phyloP scores from a whole-genome alignment of 495 filamentous ascomycete species.

The Geoglossum glabrum region DNA sequence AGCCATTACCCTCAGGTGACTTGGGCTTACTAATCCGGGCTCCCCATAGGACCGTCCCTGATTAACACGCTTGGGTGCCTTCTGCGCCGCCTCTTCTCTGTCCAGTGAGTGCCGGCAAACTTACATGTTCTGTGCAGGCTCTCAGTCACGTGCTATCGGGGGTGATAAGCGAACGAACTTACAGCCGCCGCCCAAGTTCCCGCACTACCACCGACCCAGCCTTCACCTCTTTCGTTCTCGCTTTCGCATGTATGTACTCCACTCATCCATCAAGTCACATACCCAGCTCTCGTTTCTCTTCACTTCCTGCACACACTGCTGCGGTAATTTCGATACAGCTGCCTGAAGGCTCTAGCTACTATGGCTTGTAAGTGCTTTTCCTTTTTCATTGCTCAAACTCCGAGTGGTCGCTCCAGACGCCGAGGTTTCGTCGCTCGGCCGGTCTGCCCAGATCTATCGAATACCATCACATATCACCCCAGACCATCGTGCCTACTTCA shows the following conservation, averaged over 20 bases:
- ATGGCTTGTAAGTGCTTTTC: slow-evolving; percentile 25
- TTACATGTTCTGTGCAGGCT: too few relatives aligned
- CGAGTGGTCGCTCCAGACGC: neutral
- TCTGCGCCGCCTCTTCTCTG: too few relatives aligned
- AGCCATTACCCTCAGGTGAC: too few relatives aligned
- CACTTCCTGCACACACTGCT: neutral
- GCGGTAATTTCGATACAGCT: slow-evolving; percentile 2
- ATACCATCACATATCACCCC: slow-evolving; percentile 9
- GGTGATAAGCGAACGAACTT: slow-evolving; percentile 1
- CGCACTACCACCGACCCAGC: neutral
- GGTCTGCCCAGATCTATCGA: slow-evolving; percentile 12
- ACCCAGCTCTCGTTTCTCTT: neutral
- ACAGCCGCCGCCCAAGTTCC: neutral
- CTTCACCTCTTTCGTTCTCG: neutral
- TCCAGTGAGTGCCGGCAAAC: too few relatives aligned
- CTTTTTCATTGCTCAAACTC: slow-evolving; percentile 3
- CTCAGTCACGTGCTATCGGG: neutral
- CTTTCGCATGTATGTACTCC: slow-evolving; percentile 3
- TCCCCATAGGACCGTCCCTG: too few relatives aligned
- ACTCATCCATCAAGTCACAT: neutral
- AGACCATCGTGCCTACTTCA: neutral
- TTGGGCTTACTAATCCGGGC: too few relatives aligned
- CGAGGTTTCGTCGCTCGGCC: slow-evolving; percentile 3
- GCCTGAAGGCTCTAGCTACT: slow-evolving; percentile 14
- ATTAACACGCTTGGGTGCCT: too few relatives aligned